Conservation (phyloP, 2,329 filamentous ascomycete species). For the Calcarisporium arbuscula region DNA sequence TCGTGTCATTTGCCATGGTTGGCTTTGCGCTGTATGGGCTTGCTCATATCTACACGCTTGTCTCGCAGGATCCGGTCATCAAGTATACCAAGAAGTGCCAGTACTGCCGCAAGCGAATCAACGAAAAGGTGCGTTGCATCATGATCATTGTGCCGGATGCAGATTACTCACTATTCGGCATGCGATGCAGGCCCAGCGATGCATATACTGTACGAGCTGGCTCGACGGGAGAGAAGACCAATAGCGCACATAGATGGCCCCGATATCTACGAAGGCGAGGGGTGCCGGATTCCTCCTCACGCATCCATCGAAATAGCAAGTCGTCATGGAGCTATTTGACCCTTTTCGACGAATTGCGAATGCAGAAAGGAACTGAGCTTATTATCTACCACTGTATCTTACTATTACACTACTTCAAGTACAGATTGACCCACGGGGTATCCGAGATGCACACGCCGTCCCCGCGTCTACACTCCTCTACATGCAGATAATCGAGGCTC, state of each 20-base stretch:
- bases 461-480: too few species aligned
- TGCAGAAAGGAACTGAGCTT: too few species aligned
- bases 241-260: background rate
- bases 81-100: slow-evolving; percentile 63
- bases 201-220: slow-evolving; percentile 46
- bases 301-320: background rate
- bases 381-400: too few species aligned
- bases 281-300: background rate
- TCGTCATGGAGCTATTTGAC: background rate
- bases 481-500: background rate
- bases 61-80: slow-evolving; percentile 61
- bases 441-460: too few species aligned
- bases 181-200: slow-evolving; percentile 37
- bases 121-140: slow-evolving; percentile 47
- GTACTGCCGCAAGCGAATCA: slow-evolving; percentile 60
- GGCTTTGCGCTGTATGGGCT: slow-evolving; percentile 60
- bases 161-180: slow-evolving; percentile 4
- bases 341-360: too few species aligned
- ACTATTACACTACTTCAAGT: too few species aligned
- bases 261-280: background rate
- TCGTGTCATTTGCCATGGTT: slow-evolving; percentile 60
- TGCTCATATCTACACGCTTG: slow-evolving; percentile 54
- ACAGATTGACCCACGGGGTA: too few species aligned
- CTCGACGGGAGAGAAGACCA: slow-evolving; percentile 42
- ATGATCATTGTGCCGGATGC: background rate